Conservation (phyloP, 768 basidiomycete species). For the Mycena capillaripes region DNA sequence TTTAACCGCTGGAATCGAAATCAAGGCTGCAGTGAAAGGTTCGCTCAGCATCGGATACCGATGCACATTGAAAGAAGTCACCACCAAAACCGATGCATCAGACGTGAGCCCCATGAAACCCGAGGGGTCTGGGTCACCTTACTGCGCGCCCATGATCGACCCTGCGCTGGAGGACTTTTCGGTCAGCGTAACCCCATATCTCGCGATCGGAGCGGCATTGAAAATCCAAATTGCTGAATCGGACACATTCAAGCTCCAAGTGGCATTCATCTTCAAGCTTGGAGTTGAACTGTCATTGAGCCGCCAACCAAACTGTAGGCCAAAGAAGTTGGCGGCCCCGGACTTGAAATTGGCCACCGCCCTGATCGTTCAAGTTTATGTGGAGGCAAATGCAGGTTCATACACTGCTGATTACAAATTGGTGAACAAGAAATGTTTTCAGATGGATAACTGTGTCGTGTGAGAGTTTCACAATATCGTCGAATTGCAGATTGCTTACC, state of each 20-base stretch:
- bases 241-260: neutral
- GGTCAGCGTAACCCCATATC: neutral
- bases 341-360: neutral
- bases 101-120: neutral
- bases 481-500: neutral
- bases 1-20: neutral
- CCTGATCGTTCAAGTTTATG: neutral
- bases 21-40: neutral
- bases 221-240: neutral
- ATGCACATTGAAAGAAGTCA: neutral
- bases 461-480: neutral
- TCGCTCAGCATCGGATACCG: neutral
- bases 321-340: neutral
- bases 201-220: neutral
- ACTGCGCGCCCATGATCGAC: neutral
- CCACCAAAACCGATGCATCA: neutral
- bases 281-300: neutral
- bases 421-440: neutral
- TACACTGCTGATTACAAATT: neutral
- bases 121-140: neutral
- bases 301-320: neutral
- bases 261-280: neutral
- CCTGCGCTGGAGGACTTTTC: neutral
- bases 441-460: neutral
- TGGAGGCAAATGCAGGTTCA: neutral